Base-by-base conservation (phyloP, 768 basidiomycete species). In the Amanita brunnescens region DNA sequence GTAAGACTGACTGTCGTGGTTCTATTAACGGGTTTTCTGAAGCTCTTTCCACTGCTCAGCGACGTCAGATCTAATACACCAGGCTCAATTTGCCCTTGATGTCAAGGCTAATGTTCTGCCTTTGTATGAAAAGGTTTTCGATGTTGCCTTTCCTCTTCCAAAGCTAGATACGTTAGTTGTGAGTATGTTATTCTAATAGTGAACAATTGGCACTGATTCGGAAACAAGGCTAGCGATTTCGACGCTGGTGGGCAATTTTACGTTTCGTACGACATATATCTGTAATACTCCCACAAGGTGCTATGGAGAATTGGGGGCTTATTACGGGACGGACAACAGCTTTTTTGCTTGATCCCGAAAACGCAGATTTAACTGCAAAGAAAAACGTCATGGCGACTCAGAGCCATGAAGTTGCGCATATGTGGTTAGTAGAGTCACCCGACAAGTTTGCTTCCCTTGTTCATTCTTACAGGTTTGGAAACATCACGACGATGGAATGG, bases 281-380 rank as follows among this genome's bases (percentile, higher is more conserved):
- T 50, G 51, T 47, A 20, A 52, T 40, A 13, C 29, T 29, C 47
- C n/a, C 23, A 23, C 38, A 58, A 72, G 79, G 84, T 53, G 86
- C 87, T 4, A 93, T 94, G 93, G 94, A 96, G 67, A 93, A 92
- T 64, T 92, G 88, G 88, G 91, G 89, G 23, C 70, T 95, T 51
- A 96, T 96, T 62, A 94, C 87, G 12, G 94, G 93, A 16, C 73
- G 93, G 39, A 93, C 91, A 0, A 80, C 73, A 37, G 85, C 83
- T 3, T 87, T 90, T 63, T 68, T 95, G 38, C 75, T 88, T 54
- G 87, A 96, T 63, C 80, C 81, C n/a, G 72, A 84, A 62, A 82
- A 78, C 49, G 77, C 78, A 21, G 85, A 89, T 58, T 66, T 91
- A 43, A 69, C 69, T 8, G 85, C 82, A 35, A 88, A 85, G 74